These are phyloP conservation scores for Neonectria hederae DNA, from an alignment of 2,329 filamentous ascomycete species.

Conservation along the genomic window DNA sequence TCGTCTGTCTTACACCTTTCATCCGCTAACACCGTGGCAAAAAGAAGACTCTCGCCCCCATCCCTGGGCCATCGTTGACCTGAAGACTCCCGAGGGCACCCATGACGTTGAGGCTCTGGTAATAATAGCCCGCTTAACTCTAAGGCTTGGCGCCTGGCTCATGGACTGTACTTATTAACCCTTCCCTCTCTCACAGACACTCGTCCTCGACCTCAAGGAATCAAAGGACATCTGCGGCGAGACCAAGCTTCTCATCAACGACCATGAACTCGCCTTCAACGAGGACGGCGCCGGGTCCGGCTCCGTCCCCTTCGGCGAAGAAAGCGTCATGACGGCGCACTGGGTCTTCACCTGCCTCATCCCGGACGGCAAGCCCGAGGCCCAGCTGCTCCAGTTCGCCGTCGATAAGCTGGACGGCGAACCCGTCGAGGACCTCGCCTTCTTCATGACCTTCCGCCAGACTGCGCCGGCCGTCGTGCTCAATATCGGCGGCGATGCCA, in stretches of 20 bases:
- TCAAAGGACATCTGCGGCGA: constrained; percentile 56
- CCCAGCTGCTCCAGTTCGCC: constrained; percentile 56
- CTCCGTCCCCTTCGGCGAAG: constrained; percentile 50
- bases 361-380: constrained; percentile 50
- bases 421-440: constrained; percentile 49
- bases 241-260: constrained; percentile 59
- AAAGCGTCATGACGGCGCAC: constrained; percentile 52
- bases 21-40: background rate
- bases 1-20: constrained; percentile 14
- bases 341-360: constrained; percentile 59
- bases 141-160: background rate
- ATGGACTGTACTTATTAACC: constrained; percentile 21
- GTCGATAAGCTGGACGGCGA: constrained; percentile 55
- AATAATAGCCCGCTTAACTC: background rate
- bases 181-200: constrained; percentile 38
- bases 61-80: constrained; percentile 16
- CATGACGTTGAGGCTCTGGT: constrained; percentile 16
- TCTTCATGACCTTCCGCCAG: constrained; percentile 59
- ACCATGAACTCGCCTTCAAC: constrained; percentile 52
- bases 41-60: background rate
- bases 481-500: constrained; percentile 54
- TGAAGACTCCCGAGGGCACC: constrained; percentile 12
- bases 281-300: constrained; percentile 54
- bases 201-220: constrained; percentile 57
- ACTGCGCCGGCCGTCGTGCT: constrained; percentile 53